Conservation (phyloP, 2,329 filamentous ascomycete genomes). For the Pleomassaria siparia region DNA sequence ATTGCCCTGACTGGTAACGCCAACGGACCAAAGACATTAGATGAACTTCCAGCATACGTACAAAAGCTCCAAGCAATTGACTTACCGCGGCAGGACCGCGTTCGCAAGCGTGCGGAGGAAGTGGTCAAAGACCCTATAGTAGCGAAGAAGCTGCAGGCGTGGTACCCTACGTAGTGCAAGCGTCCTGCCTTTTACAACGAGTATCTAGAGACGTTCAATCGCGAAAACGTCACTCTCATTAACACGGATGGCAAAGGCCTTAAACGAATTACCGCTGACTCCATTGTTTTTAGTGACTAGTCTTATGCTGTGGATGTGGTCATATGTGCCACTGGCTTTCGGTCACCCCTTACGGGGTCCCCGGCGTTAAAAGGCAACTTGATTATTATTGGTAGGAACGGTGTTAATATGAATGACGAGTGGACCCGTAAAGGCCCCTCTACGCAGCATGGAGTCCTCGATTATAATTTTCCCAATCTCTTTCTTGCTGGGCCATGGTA, state of each 20-base stretch:
- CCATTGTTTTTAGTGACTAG: conserved; percentile 47
- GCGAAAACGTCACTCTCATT: conserved; percentile 58
- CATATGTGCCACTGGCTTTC: conserved; percentile 48
- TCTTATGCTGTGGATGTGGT: conserved; percentile 51
- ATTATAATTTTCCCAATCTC: conserved; percentile 20
- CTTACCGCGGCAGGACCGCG: conserved; percentile 41
- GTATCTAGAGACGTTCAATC: conserved; percentile 61
- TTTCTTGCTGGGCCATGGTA: conserved; percentile 22
- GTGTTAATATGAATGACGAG: conserved; percentile 46
- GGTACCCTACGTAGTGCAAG: conserved; percentile 65
- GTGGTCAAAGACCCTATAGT: conserved; percentile 53
- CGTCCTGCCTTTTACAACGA: conserved; percentile 62
- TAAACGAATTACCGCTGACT: conserved; percentile 43
- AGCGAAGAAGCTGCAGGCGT: conserved; percentile 57
- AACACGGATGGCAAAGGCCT: conserved; percentile 60
- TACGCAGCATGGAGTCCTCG: conserved; percentile 45
- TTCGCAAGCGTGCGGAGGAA: conserved; percentile 49
- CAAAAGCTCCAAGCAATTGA: conserved; percentile 46
- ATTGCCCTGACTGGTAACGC: conserved; percentile 42
- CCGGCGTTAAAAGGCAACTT: conserved; percentile 26
- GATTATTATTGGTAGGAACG: conserved; percentile 45
- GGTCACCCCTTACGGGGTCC: conserved; percentile 16
- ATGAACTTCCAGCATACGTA: conserved; percentile 41
- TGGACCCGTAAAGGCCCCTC: conserved; percentile 44
- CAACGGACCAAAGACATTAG: conserved; percentile 39